These are phyloP conservation scores for Geotrichum macrosporum DNA, from an alignment of 1,139 yeast species.

Conservation along the genomic window DNA sequence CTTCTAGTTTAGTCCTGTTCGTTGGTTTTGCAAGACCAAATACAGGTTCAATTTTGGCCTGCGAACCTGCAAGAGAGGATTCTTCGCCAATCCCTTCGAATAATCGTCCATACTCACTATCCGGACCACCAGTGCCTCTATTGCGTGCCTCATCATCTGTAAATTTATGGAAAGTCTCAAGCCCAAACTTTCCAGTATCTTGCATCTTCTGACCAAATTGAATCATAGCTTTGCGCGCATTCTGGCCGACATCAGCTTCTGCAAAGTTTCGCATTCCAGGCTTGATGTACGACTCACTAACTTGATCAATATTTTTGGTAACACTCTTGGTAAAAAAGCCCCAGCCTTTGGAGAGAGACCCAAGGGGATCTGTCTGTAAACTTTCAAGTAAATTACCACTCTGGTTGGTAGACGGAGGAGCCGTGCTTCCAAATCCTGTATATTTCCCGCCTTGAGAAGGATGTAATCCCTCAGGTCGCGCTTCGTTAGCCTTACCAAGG, in stretches of 20 bases:
- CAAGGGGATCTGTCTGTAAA: slow-evolving; percentile 80
- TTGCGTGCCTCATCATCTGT: slow-evolving; percentile 43
- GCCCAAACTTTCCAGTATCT: slow-evolving; percentile 68
- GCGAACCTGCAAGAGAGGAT: slow-evolving; percentile 33
- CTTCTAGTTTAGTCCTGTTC: slow-evolving; percentile 53
- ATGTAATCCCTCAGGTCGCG: slow-evolving; percentile 72
- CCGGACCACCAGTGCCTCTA: slow-evolving; percentile 35
- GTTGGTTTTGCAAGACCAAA: slow-evolving; percentile 66
- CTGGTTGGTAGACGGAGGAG: slow-evolving; percentile 46
- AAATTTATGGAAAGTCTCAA: slow-evolving; percentile 57
- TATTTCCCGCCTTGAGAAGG: slow-evolving; percentile 95
- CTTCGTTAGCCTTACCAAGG: slow-evolving; percentile 66
- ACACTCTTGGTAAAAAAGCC: slow-evolving; percentile 82
- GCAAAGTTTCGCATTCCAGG: slow-evolving; percentile 82
- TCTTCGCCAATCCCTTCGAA: slow-evolving; percentile 50
- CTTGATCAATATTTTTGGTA: slow-evolving; percentile 76
- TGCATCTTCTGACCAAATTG: slow-evolving; percentile 94
- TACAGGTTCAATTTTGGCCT: slow-evolving; percentile 50
- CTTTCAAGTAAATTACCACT: slow-evolving; percentile 53
- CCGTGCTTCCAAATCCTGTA: slow-evolving; percentile 85
- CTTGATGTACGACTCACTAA: slow-evolving; percentile 80
- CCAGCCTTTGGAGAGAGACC: slow-evolving; percentile 90
- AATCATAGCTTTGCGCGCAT: slow-evolving; percentile 85
- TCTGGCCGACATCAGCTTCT: slow-evolving; percentile 71
- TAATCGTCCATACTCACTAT: slow-evolving; percentile 48